Evolutionary conservation across 495 filamentous ascomycete species (phyloP), one percentile per base, ranked within the genome.

Genomic region (Xylaria scruposa): DNA sequence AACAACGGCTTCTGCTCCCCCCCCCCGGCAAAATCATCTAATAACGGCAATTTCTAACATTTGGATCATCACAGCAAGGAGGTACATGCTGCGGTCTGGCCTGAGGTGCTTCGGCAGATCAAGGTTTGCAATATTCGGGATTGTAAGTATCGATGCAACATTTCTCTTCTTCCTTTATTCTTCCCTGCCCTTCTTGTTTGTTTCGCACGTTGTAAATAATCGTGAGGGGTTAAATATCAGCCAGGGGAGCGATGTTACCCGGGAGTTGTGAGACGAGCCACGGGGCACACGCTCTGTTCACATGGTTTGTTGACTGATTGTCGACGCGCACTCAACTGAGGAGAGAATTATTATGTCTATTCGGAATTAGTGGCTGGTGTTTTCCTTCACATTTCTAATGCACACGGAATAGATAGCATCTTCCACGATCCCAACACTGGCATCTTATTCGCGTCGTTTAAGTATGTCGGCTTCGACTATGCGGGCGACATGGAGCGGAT

Each of bases 401-500:
- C 5, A 26, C n/a, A 54, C 38, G 19, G 40, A n/a, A 69, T 73
- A 91, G 91, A 93, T 73, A 91, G 89, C 44, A 94, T 94, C 75
- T 93, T 87, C 81, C 89, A 90, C 75, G 89, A 93, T 68, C 84
- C 87, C 21, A 84, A 83, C 19, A 84, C 85, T 0, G 82, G 86
- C 31, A 89, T 89, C 36, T 83, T 94, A 0, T 94, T 93, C 74
- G 91, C 90, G 9, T 88, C 82, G 36, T 93, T 93, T 81, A 93
- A 93, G 78, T 94, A 94, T 70, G 83, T 91, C 21, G 92, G 92
- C 1, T 84, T 85, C 62, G 88, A 92, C 79, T 93, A 86, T 44
- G 89, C 86, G 0, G 88, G 80, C 1, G 92, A 93, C 81, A 94
- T 94, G 92, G 83, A 86, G 80, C 83, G 82, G 62, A 94, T 93